Conservation (phyloP, 2,329 filamentous ascomycete genomes). For the Alternaria arborescens region DNA sequence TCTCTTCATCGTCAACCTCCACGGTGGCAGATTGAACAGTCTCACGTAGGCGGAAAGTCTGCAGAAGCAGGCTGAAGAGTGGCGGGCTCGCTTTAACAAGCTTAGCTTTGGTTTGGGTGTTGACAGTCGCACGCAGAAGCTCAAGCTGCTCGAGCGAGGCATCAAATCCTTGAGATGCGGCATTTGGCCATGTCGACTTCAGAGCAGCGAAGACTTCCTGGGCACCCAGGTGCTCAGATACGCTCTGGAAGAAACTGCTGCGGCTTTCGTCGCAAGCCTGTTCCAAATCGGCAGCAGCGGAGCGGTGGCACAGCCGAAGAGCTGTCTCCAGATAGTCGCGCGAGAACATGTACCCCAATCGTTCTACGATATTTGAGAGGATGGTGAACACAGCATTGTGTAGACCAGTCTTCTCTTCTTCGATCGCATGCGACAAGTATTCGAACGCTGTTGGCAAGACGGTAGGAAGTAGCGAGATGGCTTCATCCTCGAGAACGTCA, state of each 20-base stretch:
- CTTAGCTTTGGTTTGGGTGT: constrained; percentile 77
- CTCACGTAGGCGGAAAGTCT: constrained; percentile 70
- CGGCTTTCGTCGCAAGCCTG: constrained; percentile 71
- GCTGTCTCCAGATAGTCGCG: constrained; percentile 76
- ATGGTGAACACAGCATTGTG: constrained; percentile 86
- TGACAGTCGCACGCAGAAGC: constrained; percentile 74
- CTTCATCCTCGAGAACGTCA: constrained; percentile 84
- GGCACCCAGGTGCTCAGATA: constrained; percentile 80
- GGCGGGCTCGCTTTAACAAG: constrained; percentile 77
- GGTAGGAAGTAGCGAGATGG: constrained; percentile 81
- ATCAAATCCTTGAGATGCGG: constrained; percentile 67
- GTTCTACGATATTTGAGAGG: constrained; percentile 78
- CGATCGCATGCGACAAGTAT: constrained; percentile 73
- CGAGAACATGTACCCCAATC: constrained; percentile 90
- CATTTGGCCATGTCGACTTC: constrained; percentile 74
- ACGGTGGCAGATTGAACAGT: constrained; percentile 49
- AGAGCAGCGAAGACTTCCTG: constrained; percentile 79
- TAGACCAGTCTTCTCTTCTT: constrained; percentile 65
- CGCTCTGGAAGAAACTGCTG: constrained; percentile 72
- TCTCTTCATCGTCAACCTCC: constrained; percentile 58
- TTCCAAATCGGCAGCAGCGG: constrained; percentile 69
- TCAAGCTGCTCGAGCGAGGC: constrained; percentile 71
- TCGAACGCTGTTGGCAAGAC: constrained; percentile 76
- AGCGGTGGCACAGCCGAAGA: constrained; percentile 75
- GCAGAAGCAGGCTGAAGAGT: constrained; percentile 69